These are phyloP conservation scores for Aspergillus coremiiformis DNA, from an alignment of 495 filamentous ascomycete genomes.

Conservation along the genomic window DNA sequence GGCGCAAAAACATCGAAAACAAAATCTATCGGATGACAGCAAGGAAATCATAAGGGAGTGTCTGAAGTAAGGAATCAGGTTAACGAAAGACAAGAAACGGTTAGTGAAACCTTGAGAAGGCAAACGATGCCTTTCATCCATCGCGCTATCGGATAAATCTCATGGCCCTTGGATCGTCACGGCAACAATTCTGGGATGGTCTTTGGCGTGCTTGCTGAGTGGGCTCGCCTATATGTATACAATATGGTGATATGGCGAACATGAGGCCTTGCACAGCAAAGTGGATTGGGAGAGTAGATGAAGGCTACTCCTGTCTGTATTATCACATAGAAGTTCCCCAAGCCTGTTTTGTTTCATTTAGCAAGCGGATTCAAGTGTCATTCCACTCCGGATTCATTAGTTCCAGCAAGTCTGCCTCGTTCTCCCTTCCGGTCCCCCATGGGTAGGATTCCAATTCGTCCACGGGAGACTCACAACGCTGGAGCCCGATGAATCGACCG, in stretches of 20 bases:
- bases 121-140: too few relatives aligned
- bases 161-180: too few relatives aligned
- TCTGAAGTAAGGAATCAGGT: not conserved
- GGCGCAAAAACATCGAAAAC: not conserved
- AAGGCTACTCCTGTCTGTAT: not conserved
- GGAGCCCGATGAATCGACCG: constrained; percentile 60
- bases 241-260: not conserved
- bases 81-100: not conserved
- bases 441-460: not conserved
- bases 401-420: constrained; percentile 9
- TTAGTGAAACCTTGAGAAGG: too few relatives aligned
- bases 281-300: not conserved
- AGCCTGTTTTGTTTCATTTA: constrained; percentile 25
- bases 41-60: not conserved
- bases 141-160: too few relatives aligned
- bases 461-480: constrained; percentile 50
- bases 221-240: too few relatives aligned
- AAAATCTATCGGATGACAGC: not conserved
- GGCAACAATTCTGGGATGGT: too few relatives aligned
- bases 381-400: constrained; percentile 26
- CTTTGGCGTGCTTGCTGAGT: too few relatives aligned
- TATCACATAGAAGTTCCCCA: constrained; percentile 4
- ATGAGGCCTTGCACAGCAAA: too few relatives aligned
- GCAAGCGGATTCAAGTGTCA: constrained; percentile 14
- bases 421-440: not conserved